Base-by-base conservation (phyloP, 1,284 basidiomycete genomes). In the Rhizoctonia solani region DNA sequence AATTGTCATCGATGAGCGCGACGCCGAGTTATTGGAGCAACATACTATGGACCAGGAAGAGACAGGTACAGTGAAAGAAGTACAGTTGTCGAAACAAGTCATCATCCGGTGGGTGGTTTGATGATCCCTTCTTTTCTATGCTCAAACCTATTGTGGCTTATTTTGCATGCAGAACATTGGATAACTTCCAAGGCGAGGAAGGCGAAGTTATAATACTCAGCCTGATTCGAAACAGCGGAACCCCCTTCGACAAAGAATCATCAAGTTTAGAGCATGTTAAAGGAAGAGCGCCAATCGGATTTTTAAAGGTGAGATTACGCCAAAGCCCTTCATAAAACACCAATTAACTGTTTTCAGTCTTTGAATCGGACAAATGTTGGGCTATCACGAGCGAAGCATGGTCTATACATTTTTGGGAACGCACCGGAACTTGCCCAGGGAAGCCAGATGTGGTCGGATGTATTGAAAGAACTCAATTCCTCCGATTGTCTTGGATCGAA, bases 401-500 rank as follows among this genome's bases (percentile, higher is more conserved):
- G 89, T 3, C 77, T 91, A 11, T 90, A 81, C 71, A 85, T 92
- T 34, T 77, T 92, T 3, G 89, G 89, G 13, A 89, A 91, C 68
- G 82, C 85, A 0, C 72, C 76, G 0, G 80, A 87, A 67, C 73
- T 87, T 27, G 75, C 80, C 2, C 74, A 74, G 41, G 77, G 74
- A 73, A 86, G 82, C 68, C 50, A 72, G 4, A 88, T 87, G 79
- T 92, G 90, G 90, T 72, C 73, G 0, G 75, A 75, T 0, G 78
- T 92, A n/a, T 75, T 89, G 2, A 78, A 84, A 9, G 81, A 87
- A 71, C 74, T 90, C 19, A 77, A 81, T 25, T 71, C 73, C 1
- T 72, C 78, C 29, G 81, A 80, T 5, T 76, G 77, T 11, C 68
- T 89, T 14, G 87, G 87, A 9, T 68, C 74, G 4, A 83, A 76